Evolutionary conservation across 352 stramenopile species (phyloP).

Genomic region (Saprolegnia diclina): DNA sequence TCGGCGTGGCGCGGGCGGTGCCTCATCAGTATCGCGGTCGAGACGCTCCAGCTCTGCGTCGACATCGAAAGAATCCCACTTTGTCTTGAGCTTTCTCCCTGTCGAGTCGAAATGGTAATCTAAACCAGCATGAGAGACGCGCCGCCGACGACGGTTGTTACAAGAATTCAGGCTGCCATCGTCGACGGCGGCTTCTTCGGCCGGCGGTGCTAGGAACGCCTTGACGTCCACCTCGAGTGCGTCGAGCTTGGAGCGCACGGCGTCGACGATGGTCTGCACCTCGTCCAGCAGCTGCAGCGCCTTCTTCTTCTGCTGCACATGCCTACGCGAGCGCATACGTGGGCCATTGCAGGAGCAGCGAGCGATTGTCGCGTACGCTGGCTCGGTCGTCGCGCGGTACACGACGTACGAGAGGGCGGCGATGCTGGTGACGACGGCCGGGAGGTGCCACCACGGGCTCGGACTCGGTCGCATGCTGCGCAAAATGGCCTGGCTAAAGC

Average conservation of each 20-base stretch:
- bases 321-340: conserved; percentile 26
- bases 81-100: conserved; percentile 82
- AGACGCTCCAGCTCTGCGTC: conserved; percentile 68
- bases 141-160: background rate
- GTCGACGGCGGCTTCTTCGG: conserved; percentile 22
- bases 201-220: conserved; percentile 13
- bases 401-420: conserved; percentile 11
- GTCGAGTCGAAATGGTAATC: conserved; percentile 84
- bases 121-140: conserved; percentile 27
- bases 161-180: conserved; percentile 5
- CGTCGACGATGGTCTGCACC: conserved; percentile 62
- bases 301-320: conserved; percentile 37
- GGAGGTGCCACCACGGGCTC: conserved; percentile 20
- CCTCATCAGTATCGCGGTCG: conserved; percentile 33
- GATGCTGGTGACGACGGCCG: conserved; percentile 6
- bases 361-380: background rate
- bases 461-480: background rate
- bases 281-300: conserved; percentile 61
- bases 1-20: background rate
- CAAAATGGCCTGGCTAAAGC: background rate
- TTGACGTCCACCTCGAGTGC: conserved; percentile 42
- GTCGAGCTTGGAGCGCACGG: conserved; percentile 60
- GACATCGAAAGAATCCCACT: conserved; percentile 78
- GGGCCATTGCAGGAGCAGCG: background rate
- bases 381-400: conserved; percentile 11